A percentile compares a stretch with the other conserved stretches of the same genome.
Conservation (phyloP, 177 flowering plant species). For the Vitis hybrid region DNA sequence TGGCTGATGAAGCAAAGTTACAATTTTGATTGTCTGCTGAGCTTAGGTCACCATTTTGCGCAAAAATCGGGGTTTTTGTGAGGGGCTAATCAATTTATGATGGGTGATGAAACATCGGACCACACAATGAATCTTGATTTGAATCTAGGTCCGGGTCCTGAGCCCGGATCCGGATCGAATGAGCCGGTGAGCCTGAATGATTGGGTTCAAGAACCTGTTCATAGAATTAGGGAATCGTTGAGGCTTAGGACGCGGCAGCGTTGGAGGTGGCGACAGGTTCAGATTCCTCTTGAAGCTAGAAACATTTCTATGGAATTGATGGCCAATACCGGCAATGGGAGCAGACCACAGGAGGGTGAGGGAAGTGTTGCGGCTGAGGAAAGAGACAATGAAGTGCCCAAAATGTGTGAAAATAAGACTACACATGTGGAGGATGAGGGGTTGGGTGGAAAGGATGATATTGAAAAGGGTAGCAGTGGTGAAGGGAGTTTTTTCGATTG, state of each 20-base stretch:
- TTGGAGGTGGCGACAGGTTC: slow-evolving; percentile 42
- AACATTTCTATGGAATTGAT: slow-evolving; percentile 35
- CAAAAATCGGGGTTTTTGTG: too few species aligned
- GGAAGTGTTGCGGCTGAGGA: slow-evolving; percentile 58
- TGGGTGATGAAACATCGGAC: slow-evolving; percentile 51
- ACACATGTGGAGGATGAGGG: slow-evolving; percentile 31
- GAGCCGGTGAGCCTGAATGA: slow-evolving; percentile 40
- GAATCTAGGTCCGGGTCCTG: slow-evolving; percentile 59
- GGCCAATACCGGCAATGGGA: slow-evolving; percentile 28
- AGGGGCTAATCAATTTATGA: slow-evolving; percentile 7
- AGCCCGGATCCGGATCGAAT: slow-evolving; percentile 17
- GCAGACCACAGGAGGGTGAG: slow-evolving; percentile 48
- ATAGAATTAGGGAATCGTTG: slow-evolving; percentile 36
- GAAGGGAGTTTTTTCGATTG: slow-evolving; percentile 68
- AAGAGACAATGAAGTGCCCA: slow-evolving; percentile 32
- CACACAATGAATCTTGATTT: slow-evolving; percentile 60
- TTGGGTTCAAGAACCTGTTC: slow-evolving; percentile 33
- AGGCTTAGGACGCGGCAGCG: slow-evolving; percentile 36
- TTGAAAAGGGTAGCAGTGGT: slow-evolving; percentile 34
- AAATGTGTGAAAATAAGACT: slow-evolving; percentile 44
- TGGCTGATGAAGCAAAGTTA: neutral
- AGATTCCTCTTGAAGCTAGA: slow-evolving; percentile 22
- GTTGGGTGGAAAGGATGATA: slow-evolving; percentile 38
- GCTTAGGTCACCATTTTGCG: too few species aligned
- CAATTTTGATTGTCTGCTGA: too few species aligned